phyloP scores from a whole-genome alignment of 2,329 filamentous ascomycete genomes.

The Pyrenochaeta sp. region DNA sequence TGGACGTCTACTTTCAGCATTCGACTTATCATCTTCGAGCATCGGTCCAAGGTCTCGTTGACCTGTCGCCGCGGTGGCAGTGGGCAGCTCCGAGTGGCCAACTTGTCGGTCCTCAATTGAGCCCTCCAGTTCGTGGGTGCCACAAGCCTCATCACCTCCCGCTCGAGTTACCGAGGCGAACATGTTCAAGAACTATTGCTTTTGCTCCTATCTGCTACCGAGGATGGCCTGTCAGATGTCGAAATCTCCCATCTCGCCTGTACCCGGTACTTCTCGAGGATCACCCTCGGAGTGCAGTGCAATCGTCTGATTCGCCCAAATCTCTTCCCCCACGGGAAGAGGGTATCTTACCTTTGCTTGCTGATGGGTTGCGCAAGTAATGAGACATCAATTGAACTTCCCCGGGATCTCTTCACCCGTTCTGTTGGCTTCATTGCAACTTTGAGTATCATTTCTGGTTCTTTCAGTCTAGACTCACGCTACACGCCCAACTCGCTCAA shows the following conservation, averaged over 20 bases:
- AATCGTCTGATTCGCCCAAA: not conserved
- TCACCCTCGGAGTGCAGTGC: not conserved
- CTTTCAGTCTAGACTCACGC: no score
- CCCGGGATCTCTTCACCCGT: not conserved
- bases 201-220: not conserved
- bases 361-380: not conserved
- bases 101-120: no score
- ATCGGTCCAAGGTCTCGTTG: not conserved
- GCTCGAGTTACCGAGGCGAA: conserved; percentile 7
- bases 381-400: not conserved
- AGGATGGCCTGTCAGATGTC: conserved; percentile 8
- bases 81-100: no score
- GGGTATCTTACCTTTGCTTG: not conserved
- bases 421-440: not conserved
- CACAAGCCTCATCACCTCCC: not conserved
- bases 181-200: conserved; percentile 1
- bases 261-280: conserved; percentile 7
- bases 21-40: conserved; percentile 6
- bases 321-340: not conserved
- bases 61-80: conserved; percentile 1
- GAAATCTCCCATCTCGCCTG: conserved; percentile 1
- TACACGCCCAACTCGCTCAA: conserved; percentile 22
- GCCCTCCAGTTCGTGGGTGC: no score
- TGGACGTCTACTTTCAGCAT: conserved; percentile 4
- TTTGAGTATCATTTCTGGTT: not conserved